Evolutionary conservation across 106 monocot species (phyloP), one percentile per base, ranked within the genome.

Genomic region (Vanilla planifolia): DNA sequence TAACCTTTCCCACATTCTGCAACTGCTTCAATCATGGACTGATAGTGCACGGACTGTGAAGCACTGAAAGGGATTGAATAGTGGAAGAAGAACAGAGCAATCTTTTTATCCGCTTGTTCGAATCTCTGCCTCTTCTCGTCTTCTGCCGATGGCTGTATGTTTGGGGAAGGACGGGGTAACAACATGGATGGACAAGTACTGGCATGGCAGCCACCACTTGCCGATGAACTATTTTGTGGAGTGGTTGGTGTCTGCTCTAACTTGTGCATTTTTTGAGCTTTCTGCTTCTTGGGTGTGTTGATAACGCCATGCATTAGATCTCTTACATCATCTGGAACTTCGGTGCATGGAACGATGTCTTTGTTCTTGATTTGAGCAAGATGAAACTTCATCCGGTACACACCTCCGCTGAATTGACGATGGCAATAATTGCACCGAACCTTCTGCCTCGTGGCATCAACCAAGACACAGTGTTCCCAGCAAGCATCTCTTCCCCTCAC

Each of bases 301-400:
- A 80, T 55, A 28, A 80, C 41, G 67, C 63, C 59, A 35, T 52
- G 56, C 37, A 80, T 67, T 19, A 68, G 33, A 60, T 80, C 63
- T 27, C 71, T 75, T 15, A 80, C 75, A 59, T 71, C 67, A 59
- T 50, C 67, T 52, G 80, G 75, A 26, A 80, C 75, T 71, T 80
- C 71, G 13, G 67, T 36, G 56, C 80, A 80, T 37, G 80, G 80
- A 17, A 75, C 64, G 53, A 80, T 80, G 59, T 80, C 80, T 59
- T 80, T 80, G 63, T 80, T 80, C 51, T 80, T 80, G 9, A 80
- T 72, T 52, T 80, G 71, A 64, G 80, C 80, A 63, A 80, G 43
- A 68, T 80, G 80, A 36, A 80, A 80, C 43, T 80, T 80, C 80
- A 80, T 80, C 51, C 80, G 57, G 59, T 80, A 80, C 21, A 80